Base-by-base conservation (phyloP, 352 stramenopile species). In the Saprolegnia diclina region DNA sequence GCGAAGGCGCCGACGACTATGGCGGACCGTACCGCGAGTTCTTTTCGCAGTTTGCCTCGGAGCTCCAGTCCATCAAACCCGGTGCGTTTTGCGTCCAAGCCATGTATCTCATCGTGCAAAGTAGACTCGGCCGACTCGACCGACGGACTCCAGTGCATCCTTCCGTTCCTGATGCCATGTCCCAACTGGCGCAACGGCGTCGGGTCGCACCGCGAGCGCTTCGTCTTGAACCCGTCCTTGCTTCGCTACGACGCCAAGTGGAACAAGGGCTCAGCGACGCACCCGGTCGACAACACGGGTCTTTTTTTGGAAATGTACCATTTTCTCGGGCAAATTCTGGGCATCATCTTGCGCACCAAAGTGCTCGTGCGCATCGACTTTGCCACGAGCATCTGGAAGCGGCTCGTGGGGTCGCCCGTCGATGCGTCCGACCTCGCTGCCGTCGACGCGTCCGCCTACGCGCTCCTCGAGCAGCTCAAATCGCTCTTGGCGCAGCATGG, bases 1-100 rank as follows among this genome's bases (percentile, higher is more conserved):
- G 93, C 22, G 93, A 98, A 75, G 92, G 92, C 7, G 92, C 96
- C 0, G 90, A 98, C 71, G 94, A 98, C 76, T 97, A 98, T 54
- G 94, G 94, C 2, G 94, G 94, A 0, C 90, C 92, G 13, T 98
- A 98, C 73, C 83, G 93, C 32, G 93, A 97, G 67, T 94, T 97
- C 62, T 97, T 97, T 50, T 88, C 87, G 0, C 88, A 97, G 65
- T 86, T 94, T 42, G 92, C 91, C 26, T 16, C 22, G n/a, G 80
- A 88, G 65, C 42, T 84, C 16, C 74, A 84, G 56, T 65, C 32
- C 4, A 22, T 76, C 18, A 61, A 71, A 24, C 65, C 21, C 45
- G 65, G 65, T 71, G 45, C 29, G 52, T 67, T 26, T 5, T 32
- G 32, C 26, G 13, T 59, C 59, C 0, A 52, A n/a, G 21, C 62